Evolutionary conservation across 2,329 filamentous ascomycete species (phyloP).

Genomic region (Boeremia exigua): DNA sequence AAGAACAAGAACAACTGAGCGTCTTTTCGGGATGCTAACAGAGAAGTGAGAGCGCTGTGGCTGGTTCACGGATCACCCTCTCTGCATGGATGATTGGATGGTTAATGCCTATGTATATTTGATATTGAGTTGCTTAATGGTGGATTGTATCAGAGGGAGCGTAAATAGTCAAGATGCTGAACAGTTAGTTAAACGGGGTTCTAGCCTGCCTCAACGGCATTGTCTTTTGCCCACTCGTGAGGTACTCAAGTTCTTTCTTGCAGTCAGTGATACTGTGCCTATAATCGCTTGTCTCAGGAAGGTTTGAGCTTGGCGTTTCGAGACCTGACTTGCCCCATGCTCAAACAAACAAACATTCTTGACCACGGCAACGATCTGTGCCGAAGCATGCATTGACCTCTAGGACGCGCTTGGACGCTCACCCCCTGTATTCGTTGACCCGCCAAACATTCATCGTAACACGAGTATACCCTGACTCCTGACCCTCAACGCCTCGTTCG

Average conservation of each 20-base stretch:
- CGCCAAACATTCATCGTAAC: too few relatives aligned
- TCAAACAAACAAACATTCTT: background rate
- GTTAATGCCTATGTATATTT: constrained; percentile 9
- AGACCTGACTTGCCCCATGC: background rate
- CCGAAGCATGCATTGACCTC: background rate
- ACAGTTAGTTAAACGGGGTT: constrained; percentile 7
- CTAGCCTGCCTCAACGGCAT: constrained; percentile 1
- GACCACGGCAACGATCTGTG: background rate
- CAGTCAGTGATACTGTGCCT: background rate
- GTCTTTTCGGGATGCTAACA: background rate
- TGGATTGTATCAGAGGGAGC: background rate
- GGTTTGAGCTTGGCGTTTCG: constrained; percentile 12
- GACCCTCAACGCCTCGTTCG: too few relatives aligned
- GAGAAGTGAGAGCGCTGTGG: constrained; percentile 17
- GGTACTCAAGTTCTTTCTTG: background rate
- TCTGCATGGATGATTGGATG: constrained; percentile 1
- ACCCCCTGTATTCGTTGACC: too few relatives aligned
- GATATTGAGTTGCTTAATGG: constrained; percentile 4
- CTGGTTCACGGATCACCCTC: constrained; percentile 18
- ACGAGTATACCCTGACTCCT: too few relatives aligned
- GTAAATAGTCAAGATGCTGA: constrained; percentile 17
- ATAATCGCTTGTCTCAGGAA: constrained; percentile 4
- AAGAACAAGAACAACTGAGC: constrained; percentile 14
- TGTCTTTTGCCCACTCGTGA: background rate
- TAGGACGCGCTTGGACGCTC: too few relatives aligned